These are phyloP conservation scores for Conoideocrella luteorostrata DNA, from an alignment of 2,329 filamentous ascomycete genomes.

Conservation along the genomic window DNA sequence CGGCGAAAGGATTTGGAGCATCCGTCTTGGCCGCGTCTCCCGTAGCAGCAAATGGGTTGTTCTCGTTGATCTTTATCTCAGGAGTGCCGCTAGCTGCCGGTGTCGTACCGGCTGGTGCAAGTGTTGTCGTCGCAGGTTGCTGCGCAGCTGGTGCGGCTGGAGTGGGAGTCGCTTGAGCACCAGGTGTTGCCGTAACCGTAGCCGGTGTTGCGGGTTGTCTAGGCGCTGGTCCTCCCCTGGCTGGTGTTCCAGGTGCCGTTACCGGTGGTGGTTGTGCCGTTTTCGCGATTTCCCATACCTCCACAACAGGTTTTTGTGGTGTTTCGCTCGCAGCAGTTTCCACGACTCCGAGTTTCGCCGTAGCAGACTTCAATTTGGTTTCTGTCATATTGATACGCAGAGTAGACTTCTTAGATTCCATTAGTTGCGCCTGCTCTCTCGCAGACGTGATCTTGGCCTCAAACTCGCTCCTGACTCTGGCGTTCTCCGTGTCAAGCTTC, in stretches of 20 bases:
- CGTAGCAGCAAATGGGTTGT: slow-evolving; percentile 2
- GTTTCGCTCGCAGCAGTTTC: slow-evolving; percentile 79
- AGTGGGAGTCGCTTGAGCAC: slow-evolving; percentile 4
- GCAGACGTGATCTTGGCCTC: slow-evolving; percentile 49
- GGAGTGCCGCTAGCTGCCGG: slow-evolving; percentile 10
- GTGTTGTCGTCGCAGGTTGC: background rate
- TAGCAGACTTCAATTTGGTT: slow-evolving; percentile 55
- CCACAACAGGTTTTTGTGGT: slow-evolving; percentile 71
- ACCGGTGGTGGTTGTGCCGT: slow-evolving; percentile 23
- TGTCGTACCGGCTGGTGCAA: slow-evolving; percentile 12
- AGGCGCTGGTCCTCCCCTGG: slow-evolving; percentile 9
- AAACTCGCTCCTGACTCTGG: slow-evolving; percentile 50
- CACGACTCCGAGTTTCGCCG: slow-evolving; percentile 71
- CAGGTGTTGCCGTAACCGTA: slow-evolving; percentile 5
- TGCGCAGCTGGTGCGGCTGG: slow-evolving; percentile 1
- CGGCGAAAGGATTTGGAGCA: slow-evolving; percentile 7
- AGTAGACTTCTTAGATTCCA: slow-evolving; percentile 68
- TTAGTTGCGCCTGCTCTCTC: slow-evolving; percentile 58
- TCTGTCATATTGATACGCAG: slow-evolving; percentile 75
- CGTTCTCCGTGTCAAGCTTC: slow-evolving; percentile 60
- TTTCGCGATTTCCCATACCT: slow-evolving; percentile 83
- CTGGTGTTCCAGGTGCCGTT: slow-evolving; percentile 10
- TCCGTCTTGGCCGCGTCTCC: background rate
- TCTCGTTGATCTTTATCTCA: background rate
- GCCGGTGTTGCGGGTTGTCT: slow-evolving; percentile 18